Evolutionary conservation across 768 basidiomycete genomes (phyloP).

Genomic region (Gymnopilus dilepis): DNA sequence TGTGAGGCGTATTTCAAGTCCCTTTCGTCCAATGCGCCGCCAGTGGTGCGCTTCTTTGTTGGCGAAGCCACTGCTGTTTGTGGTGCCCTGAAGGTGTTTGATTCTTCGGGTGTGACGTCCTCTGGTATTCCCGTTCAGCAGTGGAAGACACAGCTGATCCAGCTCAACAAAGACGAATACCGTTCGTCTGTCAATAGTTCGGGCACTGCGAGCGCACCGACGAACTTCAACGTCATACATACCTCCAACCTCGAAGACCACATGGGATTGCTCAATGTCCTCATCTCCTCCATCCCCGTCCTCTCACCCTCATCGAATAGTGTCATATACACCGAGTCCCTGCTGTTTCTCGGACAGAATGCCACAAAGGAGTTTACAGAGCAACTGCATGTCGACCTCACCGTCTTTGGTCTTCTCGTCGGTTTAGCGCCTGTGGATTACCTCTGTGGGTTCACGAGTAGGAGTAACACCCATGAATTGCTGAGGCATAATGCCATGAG

Average conservation of each 20-base stretch:
- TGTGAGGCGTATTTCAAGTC: slow-evolving; percentile 30
- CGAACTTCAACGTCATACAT: slow-evolving; percentile 44
- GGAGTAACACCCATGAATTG: slow-evolving; percentile 43
- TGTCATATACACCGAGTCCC: slow-evolving; percentile 40
- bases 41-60: slow-evolving; percentile 32
- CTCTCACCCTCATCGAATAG: slow-evolving; percentile 26
- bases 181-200: no score
- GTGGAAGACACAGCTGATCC: slow-evolving; percentile 33
- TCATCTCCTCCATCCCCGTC: slow-evolving; percentile 36
- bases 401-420: slow-evolving; percentile 38
- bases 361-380: slow-evolving; percentile 37
- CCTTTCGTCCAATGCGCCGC: slow-evolving; percentile 12
- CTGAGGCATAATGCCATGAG: slow-evolving; percentile 13
- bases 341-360: slow-evolving; percentile 29
- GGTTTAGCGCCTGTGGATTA: slow-evolving; percentile 40
- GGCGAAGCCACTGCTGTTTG: slow-evolving; percentile 32
- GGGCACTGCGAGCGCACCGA: slow-evolving; percentile 26
- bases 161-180: slow-evolving; percentile 36
- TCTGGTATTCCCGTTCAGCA: slow-evolving; percentile 27
- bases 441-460: slow-evolving; percentile 40
- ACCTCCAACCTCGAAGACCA: slow-evolving; percentile 47
- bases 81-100: slow-evolving; percentile 24
- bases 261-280: slow-evolving; percentile 44
- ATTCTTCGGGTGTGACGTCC: slow-evolving; percentile 2
- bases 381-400: slow-evolving; percentile 37